Percentiles rank a stretch among this genome's conserved stretches.
phyloP scores from a whole-genome alignment of 2,329 filamentous ascomycete genomes.

The Hymenotorrendiella dingleyae region DNA sequence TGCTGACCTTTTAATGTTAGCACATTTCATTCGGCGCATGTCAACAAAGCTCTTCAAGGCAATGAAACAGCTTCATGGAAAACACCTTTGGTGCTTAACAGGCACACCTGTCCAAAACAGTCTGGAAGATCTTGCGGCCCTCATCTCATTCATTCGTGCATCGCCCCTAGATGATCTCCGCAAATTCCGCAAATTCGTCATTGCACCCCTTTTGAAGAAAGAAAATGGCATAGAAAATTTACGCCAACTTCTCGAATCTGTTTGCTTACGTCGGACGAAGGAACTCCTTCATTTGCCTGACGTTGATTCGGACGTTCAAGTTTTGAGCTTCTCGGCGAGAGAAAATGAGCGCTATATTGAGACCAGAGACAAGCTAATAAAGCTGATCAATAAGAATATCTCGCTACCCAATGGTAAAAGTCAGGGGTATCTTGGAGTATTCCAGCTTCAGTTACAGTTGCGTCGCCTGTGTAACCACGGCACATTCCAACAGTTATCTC shows the following conservation, averaged over 20 bases:
- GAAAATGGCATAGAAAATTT: conserved; percentile 23
- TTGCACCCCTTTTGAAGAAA: conserved; percentile 22
- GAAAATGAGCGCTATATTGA: conserved; percentile 17
- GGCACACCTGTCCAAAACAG: conserved; percentile 29
- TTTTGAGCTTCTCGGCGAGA: conserved; percentile 29
- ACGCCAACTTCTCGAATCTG: conserved; percentile 31
- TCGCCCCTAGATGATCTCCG: conserved; percentile 6
- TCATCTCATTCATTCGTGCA: conserved; percentile 22
- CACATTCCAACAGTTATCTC: conserved; percentile 9
- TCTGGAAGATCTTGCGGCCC: conserved; percentile 28
- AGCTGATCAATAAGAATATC: conserved; percentile 2
- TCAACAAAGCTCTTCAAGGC: conserved; percentile 40
- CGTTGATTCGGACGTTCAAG: conserved; percentile 18
- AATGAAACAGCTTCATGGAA: conserved; percentile 37
- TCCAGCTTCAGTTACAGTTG: conserved; percentile 12
- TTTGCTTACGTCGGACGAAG: conserved; percentile 39
- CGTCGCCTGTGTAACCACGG: conserved; percentile 15
- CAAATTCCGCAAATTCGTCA: conserved; percentile 16
- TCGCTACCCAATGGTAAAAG: conserved; percentile 4
- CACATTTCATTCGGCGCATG: conserved; percentile 45
- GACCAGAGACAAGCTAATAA: conserved; percentile 2
- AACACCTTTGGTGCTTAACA: conserved; percentile 33
- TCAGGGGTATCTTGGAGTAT: conserved; percentile 10
- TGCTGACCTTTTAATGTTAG: too few species aligned
- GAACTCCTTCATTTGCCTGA: conserved; percentile 35